Conservation (phyloP, 2,329 filamentous ascomycete genomes). For the Fonsecaea nubica region DNA sequence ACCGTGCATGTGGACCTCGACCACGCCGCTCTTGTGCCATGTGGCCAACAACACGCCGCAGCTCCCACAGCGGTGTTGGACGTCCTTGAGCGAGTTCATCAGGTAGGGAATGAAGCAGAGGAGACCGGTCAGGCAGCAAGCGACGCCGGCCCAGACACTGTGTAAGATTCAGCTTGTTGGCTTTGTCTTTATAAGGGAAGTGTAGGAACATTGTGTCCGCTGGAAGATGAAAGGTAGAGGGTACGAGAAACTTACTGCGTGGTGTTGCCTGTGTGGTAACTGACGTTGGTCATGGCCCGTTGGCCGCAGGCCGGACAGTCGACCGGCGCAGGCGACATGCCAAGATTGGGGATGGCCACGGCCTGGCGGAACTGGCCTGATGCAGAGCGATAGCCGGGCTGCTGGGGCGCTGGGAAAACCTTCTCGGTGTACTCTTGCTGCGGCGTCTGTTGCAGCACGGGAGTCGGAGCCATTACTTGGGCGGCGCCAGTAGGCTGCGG, state of each 20-base stretch:
- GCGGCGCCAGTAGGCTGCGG: background rate
- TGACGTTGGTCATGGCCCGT: constrained; percentile 1
- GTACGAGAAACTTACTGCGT: background rate
- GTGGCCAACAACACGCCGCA: constrained; percentile 2
- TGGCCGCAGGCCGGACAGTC: background rate
- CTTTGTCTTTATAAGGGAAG: background rate
- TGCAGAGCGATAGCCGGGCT: background rate
- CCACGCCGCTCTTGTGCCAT: constrained; percentile 4
- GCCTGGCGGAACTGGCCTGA: background rate
- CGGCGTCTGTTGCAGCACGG: background rate
- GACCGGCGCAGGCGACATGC: background rate
- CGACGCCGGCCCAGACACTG: constrained; percentile 1
- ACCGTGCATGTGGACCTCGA: constrained; percentile 4
- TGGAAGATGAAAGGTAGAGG: no score
- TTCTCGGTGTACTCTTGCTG: background rate
- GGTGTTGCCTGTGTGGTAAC: background rate
- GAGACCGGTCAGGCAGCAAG: constrained; percentile 1
- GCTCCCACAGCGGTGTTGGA: background rate
- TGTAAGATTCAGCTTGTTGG: background rate
- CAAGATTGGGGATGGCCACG: background rate
- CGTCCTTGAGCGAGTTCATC: constrained; percentile 5
- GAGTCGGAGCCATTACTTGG: background rate
- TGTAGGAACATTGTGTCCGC: no score
- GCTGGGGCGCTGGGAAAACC: background rate
- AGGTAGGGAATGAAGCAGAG: constrained; percentile 4